Percentiles rank a stretch among this genome's conserved stretches.
These are phyloP conservation scores for Rhizoctonia solani DNA, from an alignment of 1,284 basidiomycete species.

Conservation along the genomic window DNA sequence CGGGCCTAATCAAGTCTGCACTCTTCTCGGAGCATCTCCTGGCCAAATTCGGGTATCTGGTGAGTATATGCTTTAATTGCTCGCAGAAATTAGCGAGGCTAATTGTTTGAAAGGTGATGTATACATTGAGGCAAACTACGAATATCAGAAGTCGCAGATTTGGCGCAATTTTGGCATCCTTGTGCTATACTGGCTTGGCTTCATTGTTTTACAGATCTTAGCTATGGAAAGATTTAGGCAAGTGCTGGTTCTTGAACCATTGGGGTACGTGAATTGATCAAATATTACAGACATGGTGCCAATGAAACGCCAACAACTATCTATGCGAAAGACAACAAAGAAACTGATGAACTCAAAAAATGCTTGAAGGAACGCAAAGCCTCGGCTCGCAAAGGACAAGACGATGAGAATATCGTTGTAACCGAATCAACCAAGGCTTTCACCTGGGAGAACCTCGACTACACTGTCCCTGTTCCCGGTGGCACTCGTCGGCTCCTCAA, in stretches of 20 bases:
- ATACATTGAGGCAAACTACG: constrained; percentile 32
- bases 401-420: not conserved
- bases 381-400: constrained; percentile 33
- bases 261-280: constrained; percentile 54
- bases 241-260: constrained; percentile 50
- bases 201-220: constrained; percentile 54
- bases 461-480: constrained; percentile 55
- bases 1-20: constrained; percentile 45
- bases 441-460: constrained; percentile 51
- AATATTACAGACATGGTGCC: constrained; percentile 58
- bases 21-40: constrained; percentile 39
- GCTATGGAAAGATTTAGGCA: constrained; percentile 50
- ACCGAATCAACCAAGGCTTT: constrained; percentile 43
- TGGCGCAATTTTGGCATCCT: constrained; percentile 47
- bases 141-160: constrained; percentile 44
- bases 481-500: constrained; percentile 54
- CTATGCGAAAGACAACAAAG: constrained; percentile 68
- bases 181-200: constrained; percentile 55
- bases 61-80: no score
- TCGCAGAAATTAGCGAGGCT: no score
- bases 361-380: constrained; percentile 58
- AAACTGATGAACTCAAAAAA: constrained; percentile 67
- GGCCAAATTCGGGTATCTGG: constrained; percentile 37
- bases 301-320: constrained; percentile 57
- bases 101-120: constrained; percentile 23